Evolutionary conservation across 371 early-diverging fungal species (phyloP).

Genomic region (Rhizopus sp.): DNA sequence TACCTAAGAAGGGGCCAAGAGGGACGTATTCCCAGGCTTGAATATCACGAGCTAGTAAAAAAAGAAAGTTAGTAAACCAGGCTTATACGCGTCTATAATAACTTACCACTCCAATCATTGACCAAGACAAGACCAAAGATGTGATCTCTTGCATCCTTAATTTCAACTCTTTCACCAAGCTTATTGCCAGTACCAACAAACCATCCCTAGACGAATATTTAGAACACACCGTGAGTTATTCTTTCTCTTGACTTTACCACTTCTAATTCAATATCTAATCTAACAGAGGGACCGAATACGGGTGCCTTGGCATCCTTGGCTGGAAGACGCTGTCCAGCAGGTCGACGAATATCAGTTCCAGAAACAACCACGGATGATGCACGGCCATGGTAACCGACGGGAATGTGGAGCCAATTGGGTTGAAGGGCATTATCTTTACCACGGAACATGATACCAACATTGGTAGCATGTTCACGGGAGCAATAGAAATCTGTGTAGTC

Average conservation of each 20-base stretch:
- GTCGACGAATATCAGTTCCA: conserved; percentile 88
- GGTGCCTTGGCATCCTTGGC: conserved; percentile 70
- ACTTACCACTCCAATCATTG: conserved; percentile 95
- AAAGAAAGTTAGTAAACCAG: no score
- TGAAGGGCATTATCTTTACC: conserved; percentile 97
- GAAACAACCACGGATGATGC: conserved; percentile 92
- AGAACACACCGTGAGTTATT: conserved; percentile 3
- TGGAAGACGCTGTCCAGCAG: conserved; percentile 81
- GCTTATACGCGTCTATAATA: not conserved
- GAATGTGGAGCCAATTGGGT: conserved; percentile 97
- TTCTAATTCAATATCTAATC: conserved; percentile 95
- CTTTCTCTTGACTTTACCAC: conserved; percentile 55
- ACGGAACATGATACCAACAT: conserved; percentile 97
- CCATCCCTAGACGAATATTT: conserved; percentile 65
- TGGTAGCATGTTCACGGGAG: conserved; percentile 96
- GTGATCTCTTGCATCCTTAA: conserved; percentile 82
- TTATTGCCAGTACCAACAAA: conserved; percentile 89
- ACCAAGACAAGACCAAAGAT: conserved; percentile 96
- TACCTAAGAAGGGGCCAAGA: conserved; percentile 96
- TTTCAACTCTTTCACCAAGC: conserved; percentile 80
- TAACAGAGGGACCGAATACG: conserved; percentile 77
- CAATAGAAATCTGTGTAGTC: conserved; percentile 99
- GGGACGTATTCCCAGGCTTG: conserved; percentile 96
- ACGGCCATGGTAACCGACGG: conserved; percentile 98
- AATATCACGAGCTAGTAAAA: conserved; percentile 76